Evolutionary conservation across 768 basidiomycete species (phyloP).

Genomic region (Pulveroboletus sp.): DNA sequence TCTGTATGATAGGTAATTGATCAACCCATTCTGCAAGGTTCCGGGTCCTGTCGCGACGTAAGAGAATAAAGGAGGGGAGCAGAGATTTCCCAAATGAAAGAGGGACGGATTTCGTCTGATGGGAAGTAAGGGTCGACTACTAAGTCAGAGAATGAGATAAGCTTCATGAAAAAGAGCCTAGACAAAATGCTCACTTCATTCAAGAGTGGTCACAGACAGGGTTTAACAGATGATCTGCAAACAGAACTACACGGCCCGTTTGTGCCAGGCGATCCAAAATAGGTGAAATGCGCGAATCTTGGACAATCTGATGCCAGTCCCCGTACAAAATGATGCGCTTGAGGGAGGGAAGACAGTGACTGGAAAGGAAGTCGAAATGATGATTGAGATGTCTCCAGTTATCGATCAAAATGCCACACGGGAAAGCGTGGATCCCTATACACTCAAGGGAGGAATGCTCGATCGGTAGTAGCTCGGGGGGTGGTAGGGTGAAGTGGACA

Average conservation of each 20-base stretch:
- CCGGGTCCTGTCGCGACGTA: background rate
- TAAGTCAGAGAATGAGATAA: background rate
- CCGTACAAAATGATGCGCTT: slow-evolving; percentile 46
- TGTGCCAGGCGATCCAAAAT: slow-evolving; percentile 31
- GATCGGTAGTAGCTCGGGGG: slow-evolving; percentile 13
- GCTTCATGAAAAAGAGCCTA: background rate
- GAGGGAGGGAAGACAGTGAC: slow-evolving; percentile 44
- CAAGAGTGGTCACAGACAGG: slow-evolving; percentile 19
- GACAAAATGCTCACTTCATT: slow-evolving; percentile 6
- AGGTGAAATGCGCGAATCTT: slow-evolving; percentile 36
- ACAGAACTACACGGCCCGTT: slow-evolving; percentile 32
- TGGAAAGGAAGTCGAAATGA: slow-evolving; percentile 46
- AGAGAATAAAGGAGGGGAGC: background rate
- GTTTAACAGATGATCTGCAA: slow-evolving; percentile 8
- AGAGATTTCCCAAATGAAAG: background rate
- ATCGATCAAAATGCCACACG: slow-evolving; percentile 40
- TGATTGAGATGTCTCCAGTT: slow-evolving; percentile 29
- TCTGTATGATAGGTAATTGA: background rate
- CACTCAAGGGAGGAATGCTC: slow-evolving; percentile 36
- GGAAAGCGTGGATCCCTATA: slow-evolving; percentile 49
- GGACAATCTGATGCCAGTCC: slow-evolving; percentile 43
- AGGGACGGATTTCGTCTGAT: too few species aligned
- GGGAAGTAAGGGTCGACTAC: background rate
- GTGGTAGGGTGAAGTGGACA: slow-evolving; percentile 44
- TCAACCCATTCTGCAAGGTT: background rate